These are phyloP conservation scores for Lasiodiplodia sp. DNA, from an alignment of 2,329 filamentous ascomycete genomes.

Conservation along the genomic window DNA sequence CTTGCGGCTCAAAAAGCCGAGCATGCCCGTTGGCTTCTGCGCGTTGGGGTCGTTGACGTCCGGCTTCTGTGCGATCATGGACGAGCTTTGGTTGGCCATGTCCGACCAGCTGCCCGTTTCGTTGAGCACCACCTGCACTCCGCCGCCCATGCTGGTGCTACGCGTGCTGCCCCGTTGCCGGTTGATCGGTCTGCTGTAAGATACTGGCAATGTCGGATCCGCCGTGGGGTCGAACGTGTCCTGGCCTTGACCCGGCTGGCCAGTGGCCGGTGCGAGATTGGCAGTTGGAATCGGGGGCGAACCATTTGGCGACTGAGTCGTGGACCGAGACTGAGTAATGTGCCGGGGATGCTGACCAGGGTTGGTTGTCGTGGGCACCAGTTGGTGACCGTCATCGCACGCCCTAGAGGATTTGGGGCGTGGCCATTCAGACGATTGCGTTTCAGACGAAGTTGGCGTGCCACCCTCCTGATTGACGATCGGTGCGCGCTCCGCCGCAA, in stretches of 20 bases:
- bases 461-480: conserved; percentile 41
- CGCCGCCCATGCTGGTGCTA: conserved; percentile 79
- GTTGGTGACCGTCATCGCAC: conserved; percentile 45
- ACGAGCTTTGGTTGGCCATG: conserved; percentile 82
- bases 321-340: conserved; percentile 43
- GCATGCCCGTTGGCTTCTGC: conserved; percentile 75
- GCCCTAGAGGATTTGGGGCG: conserved; percentile 41
- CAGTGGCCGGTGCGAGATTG: conserved; percentile 37
- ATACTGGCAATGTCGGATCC: conserved; percentile 36
- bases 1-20: conserved; percentile 88
- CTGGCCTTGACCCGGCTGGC: conserved; percentile 37
- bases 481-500: conserved; percentile 73
- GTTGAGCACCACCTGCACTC: conserved; percentile 89
- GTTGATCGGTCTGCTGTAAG: conserved; percentile 50
- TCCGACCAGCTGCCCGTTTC: conserved; percentile 91
- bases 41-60: conserved; percentile 37
- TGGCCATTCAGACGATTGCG: conserved; percentile 40
- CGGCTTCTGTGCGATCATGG: conserved; percentile 67
- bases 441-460: conserved; percentile 42
- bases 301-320: conserved; percentile 56
- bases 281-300: conserved; percentile 52
- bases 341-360: conserved; percentile 28
- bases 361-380: conserved; percentile 45
- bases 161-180: conserved; percentile 68
- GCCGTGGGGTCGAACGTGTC: conserved; percentile 34